Conservation (phyloP, 768 basidiomycete genomes). For the Suillus ampliporus region DNA sequence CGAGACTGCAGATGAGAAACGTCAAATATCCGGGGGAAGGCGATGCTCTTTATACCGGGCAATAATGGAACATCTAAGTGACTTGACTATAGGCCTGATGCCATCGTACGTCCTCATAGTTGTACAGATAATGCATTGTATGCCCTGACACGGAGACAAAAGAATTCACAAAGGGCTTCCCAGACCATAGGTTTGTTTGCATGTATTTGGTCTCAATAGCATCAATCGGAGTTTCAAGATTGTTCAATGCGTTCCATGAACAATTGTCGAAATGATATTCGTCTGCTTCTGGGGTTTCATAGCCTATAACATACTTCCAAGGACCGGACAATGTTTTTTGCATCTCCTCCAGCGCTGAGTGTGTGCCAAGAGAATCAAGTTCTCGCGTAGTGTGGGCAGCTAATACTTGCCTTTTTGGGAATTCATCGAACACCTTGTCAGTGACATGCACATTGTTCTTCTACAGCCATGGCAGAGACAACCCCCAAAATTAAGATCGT, state of each 20-base stretch:
- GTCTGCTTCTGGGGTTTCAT: constrained; percentile 12
- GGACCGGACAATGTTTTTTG: background rate
- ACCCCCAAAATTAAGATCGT: constrained; percentile 40
- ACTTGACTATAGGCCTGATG: constrained; percentile 4
- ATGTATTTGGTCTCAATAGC: constrained; percentile 10
- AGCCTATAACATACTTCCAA: too few species aligned
- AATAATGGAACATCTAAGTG: constrained; percentile 17
- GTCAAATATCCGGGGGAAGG: constrained; percentile 5
- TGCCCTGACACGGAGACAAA: constrained; percentile 13
- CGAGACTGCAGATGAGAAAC: constrained; percentile 15
- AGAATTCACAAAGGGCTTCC: background rate
- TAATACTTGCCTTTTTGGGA: constrained; percentile 7
- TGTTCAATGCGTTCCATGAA: too few species aligned
- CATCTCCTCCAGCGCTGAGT: too few species aligned
- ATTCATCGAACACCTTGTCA: background rate
- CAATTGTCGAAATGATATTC: constrained; percentile 4
- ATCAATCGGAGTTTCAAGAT: constrained; percentile 14
- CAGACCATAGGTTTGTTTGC: constrained; percentile 12
- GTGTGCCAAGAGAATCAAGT: background rate
- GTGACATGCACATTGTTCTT: background rate
- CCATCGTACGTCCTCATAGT: constrained; percentile 14
- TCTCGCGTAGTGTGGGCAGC: too few species aligned
- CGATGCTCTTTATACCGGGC: constrained; percentile 19
- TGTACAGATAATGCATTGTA: constrained; percentile 21
- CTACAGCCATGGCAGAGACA: constrained; percentile 36